Percentiles rank a stretch among this genome's conserved stretches.
phyloP scores from a whole-genome alignment of 2,329 filamentous ascomycete genomes.

The Calonectria ilicicola region DNA sequence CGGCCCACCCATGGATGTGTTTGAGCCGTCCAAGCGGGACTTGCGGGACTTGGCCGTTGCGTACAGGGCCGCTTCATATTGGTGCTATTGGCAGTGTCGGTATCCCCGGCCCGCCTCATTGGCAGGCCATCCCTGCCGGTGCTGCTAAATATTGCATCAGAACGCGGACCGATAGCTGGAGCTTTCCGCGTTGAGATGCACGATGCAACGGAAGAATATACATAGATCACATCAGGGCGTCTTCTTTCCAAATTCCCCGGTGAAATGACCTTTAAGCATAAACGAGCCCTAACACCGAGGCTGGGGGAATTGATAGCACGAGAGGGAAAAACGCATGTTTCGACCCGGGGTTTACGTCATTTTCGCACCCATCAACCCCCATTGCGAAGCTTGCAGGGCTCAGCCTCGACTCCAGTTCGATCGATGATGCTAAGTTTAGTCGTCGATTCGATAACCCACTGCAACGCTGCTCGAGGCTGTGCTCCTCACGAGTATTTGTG shows the following conservation, averaged over 20 bases:
- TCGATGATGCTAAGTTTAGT: not conserved
- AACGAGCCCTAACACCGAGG: not conserved
- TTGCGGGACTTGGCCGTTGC: not conserved
- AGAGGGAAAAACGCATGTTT: not conserved
- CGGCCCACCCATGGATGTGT: not conserved
- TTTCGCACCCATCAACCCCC: not conserved
- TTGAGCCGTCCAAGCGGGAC: slow-evolving; percentile 2
- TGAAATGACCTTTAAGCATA: not conserved
- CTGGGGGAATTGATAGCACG: not conserved
- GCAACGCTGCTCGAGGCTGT: not conserved
- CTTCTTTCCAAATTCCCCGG: not conserved
- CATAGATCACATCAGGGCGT: not conserved
- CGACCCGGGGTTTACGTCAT: not conserved
- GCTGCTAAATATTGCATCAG: slow-evolving; percentile 8
- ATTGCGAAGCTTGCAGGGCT: not conserved
- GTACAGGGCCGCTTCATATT: not conserved
- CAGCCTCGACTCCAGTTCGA: not conserved
- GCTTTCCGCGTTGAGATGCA: not conserved
- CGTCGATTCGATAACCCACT: not conserved
- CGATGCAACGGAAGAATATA: not conserved
- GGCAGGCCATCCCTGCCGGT: not conserved
- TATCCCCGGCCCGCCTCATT: not conserved
- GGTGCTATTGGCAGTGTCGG: not conserved
- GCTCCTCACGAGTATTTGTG: not conserved
- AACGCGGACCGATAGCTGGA: not conserved